Conservation (phyloP, 192 early-diverging fungal genomes). For the Jimgerdemannia flammicorona region DNA sequence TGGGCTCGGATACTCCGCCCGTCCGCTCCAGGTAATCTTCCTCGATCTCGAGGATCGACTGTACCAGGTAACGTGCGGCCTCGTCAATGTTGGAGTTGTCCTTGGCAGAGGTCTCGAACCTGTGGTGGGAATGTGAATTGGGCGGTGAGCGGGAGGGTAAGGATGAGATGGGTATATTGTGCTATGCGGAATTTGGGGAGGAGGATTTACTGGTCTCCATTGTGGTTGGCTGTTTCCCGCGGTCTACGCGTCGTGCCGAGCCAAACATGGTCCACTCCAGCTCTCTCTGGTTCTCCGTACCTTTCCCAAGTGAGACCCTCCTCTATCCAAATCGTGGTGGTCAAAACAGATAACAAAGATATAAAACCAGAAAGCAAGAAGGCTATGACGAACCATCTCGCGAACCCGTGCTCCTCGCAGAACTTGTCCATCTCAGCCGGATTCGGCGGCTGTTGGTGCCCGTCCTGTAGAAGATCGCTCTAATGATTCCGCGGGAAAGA, state of each 20-base stretch:
- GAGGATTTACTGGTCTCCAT: too few species aligned
- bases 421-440: slow-evolving; percentile 41
- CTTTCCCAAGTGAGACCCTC: too few species aligned
- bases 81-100: slow-evolving; percentile 60
- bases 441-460: background rate
- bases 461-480: too few species aligned
- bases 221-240: too few species aligned
- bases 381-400: slow-evolving; percentile 36
- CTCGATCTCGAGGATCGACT: background rate
- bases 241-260: too few species aligned
- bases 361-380: too few species aligned
- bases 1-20: background rate
- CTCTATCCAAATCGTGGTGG: too few species aligned
- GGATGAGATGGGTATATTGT: background rate
- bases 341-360: too few species aligned
- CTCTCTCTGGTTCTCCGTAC: too few species aligned
- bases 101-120: slow-evolving; percentile 61
- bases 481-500: background rate
- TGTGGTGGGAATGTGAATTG: background rate
- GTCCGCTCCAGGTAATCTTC: background rate
- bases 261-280: too few species aligned
- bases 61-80: slow-evolving; percentile 46
- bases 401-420: slow-evolving; percentile 48
- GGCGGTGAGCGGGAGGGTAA: background rate
- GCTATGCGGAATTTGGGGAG: too few species aligned